Conservation (phyloP, 2,329 filamentous ascomycete species). For the Endoconidiophora polonica region DNA sequence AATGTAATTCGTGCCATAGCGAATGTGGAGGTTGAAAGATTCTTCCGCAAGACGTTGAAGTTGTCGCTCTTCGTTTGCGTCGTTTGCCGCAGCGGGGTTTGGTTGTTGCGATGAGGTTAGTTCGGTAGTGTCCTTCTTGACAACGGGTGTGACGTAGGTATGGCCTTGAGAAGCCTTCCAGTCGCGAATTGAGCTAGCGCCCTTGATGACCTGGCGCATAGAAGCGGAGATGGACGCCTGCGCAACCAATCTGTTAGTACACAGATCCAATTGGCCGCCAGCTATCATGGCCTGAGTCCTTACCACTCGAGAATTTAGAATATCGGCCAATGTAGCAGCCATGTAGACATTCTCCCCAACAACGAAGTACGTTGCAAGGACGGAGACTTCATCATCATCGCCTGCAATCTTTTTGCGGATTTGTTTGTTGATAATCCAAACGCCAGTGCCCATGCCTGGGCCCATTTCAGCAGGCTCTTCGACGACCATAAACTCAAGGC, state of each 20-base stretch:
- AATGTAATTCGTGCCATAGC: slow-evolving; percentile 46
- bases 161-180: slow-evolving; percentile 40
- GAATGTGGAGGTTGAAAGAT: slow-evolving; percentile 39
- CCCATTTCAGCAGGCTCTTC: slow-evolving; percentile 47
- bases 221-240: slow-evolving; percentile 39
- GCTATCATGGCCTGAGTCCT: slow-evolving; percentile 13
- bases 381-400: slow-evolving; percentile 40
- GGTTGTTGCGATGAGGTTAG: slow-evolving; percentile 14
- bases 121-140: slow-evolving; percentile 16
- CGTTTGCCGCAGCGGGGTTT: slow-evolving; percentile 12
- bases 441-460: slow-evolving; percentile 47
- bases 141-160: slow-evolving; percentile 28
- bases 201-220: slow-evolving; percentile 35
- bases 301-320: slow-evolving; percentile 43
- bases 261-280: not conserved
- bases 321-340: slow-evolving; percentile 43
- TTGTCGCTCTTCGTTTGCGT: slow-evolving; percentile 22
- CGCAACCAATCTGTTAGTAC: not conserved
- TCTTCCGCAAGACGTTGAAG: slow-evolving; percentile 38
- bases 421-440: slow-evolving; percentile 56
- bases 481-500: slow-evolving; percentile 49
- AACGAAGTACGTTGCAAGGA: slow-evolving; percentile 46
- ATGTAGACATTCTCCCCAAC: slow-evolving; percentile 51
- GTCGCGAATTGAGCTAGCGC: slow-evolving; percentile 31
- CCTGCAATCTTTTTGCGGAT: slow-evolving; percentile 39